Conservation (phyloP, 306 rosid genomes). For the Cicer pinnatifidum region DNA sequence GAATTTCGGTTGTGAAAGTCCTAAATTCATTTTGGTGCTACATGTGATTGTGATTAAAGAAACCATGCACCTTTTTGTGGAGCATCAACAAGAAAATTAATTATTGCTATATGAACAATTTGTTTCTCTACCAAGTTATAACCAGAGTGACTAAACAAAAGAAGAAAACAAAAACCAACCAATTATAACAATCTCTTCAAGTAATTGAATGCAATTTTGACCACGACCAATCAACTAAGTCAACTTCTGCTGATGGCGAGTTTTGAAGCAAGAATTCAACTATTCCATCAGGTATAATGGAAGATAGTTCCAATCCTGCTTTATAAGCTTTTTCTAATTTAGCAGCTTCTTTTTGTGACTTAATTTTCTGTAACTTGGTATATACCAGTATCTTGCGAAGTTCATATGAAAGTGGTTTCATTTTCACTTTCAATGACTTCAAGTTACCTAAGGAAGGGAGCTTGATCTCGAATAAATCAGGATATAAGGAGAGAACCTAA, state of each 20-base stretch:
- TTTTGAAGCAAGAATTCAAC: conserved; percentile 41
- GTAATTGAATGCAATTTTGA: too few species aligned
- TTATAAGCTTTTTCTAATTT: neutral
- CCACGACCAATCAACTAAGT: neutral
- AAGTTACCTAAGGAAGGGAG: neutral
- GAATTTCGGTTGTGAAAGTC: too few species aligned
- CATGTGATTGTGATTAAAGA: too few species aligned
- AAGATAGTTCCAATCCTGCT: neutral
- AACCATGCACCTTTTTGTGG: too few species aligned
- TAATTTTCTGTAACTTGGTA: neutral
- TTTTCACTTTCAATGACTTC: neutral
- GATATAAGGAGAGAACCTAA: neutral
- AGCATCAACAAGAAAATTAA: too few species aligned
- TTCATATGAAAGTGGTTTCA: neutral
- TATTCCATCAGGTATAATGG: neutral
- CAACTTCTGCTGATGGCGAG: conserved; percentile 32
- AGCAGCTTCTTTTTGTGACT: neutral
- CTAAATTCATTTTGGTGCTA: too few species aligned
- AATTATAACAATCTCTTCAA: neutral
- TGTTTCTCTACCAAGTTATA: too few species aligned
- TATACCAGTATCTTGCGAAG: neutral
- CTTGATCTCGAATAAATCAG: neutral
- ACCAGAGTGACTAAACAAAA: neutral
- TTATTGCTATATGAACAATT: too few species aligned
- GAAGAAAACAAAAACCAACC: neutral